Base-by-base conservation (phyloP, 768 basidiomycete genomes). In the Phanerodontia chrysosporium region DNA sequence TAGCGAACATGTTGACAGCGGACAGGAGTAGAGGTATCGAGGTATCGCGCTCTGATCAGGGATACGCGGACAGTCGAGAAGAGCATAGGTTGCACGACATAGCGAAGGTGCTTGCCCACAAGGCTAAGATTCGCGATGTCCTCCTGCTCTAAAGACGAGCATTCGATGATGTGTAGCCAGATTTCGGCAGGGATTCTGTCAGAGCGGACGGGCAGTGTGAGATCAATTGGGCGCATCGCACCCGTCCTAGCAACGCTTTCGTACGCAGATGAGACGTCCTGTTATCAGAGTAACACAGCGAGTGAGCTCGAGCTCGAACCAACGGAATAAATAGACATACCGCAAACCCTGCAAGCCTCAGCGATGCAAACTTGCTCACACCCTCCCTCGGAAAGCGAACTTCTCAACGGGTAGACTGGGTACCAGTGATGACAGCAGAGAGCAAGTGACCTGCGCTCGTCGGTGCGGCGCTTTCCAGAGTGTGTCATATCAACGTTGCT, bases 41-140 rank as follows among this genome's bases (percentile, higher is more conserved):
- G 36, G 14, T 42, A 35, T 21, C 54, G 35, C 5, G 42, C 42
- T 8, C 28, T 16, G n/a, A 51, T 27, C 10, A 35, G 55, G 12
- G 55, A 51, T 24, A 61, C 48, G 30, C 9, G 16, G 18, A 61
- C 22, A 14, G 28, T 21, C 13, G 36, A 16, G 35, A 61, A 61
- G 21, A 61, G 59, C 22, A 61, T 28, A 10, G 59, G 59, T 28
- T 61, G 59, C 2, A 42, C 55, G 28, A 57, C 51, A 35, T 32
- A 61, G 28, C 45, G 25, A 5, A 61, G 49, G 55, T 57, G 57
- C 27, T 57, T 61, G 59, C 59, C 57, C n/a, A 61, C 59, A 21
- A 32, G 30, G 16, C 55, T 46, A 2, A 61, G 55, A 30, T 44
- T 42, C 4, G 28, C 10, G 55, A 61, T 44, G 30, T 61, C 59